These are phyloP conservation scores for Kwoniella newhampshirensis DNA, from an alignment of 768 basidiomycete species.

Conservation along the genomic window DNA sequence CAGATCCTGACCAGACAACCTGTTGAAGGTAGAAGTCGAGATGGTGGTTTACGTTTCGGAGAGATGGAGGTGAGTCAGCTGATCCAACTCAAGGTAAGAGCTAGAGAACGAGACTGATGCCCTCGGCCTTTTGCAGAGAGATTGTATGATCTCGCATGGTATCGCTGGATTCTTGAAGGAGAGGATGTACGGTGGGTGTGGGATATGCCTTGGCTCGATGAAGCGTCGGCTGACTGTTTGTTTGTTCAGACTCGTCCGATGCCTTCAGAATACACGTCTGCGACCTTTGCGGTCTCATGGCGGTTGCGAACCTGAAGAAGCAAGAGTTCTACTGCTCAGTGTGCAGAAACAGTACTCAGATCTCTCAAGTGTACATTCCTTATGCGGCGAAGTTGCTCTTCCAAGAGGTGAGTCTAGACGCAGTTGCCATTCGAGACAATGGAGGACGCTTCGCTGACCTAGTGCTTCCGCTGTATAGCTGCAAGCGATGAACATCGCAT, in stretches of 20 bases:
- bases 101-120: neutral
- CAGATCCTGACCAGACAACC: constrained; percentile 97
- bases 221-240: constrained; percentile 14
- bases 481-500: constrained; percentile 48
- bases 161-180: constrained; percentile 98
- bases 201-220: neutral
- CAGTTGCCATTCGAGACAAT: no score
- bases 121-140: constrained; percentile 58
- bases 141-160: constrained; percentile 99
- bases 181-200: constrained; percentile 61
- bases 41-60: constrained; percentile 98
- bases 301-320: constrained; percentile 99
- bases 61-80: constrained; percentile 76
- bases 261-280: constrained; percentile 46
- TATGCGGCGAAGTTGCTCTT: constrained; percentile 96
- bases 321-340: constrained; percentile 98
- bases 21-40: constrained; percentile 96
- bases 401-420: constrained; percentile 61
- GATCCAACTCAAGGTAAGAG: neutral
- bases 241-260: constrained; percentile 50
- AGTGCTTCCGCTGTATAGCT: neutral
- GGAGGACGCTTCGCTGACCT: no score
- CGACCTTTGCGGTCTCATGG: constrained; percentile 80
- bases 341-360: constrained; percentile 94
- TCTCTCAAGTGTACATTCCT: constrained; percentile 66